These are phyloP conservation scores for Prunus fruticosa DNA, from an alignment of 306 rosid genomes.

Conservation along the genomic window DNA sequence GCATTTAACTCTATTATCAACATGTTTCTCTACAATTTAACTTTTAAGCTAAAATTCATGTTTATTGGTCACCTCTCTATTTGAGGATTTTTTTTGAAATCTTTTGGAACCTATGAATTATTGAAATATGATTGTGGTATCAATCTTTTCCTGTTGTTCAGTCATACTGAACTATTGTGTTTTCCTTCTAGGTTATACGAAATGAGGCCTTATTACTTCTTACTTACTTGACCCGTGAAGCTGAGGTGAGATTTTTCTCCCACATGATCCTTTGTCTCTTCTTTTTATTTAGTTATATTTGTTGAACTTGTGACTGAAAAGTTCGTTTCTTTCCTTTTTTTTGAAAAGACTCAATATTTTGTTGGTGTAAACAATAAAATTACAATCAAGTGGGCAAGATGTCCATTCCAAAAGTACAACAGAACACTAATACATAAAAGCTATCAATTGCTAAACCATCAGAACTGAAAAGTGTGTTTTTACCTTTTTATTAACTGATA, in stretches of 20 bases:
- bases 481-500: slow-evolving; percentile 12
- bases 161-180: neutral
- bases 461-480: neutral
- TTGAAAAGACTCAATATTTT: neutral
- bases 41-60: neutral
- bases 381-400: neutral
- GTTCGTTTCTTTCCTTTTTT: neutral
- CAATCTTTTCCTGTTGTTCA: neutral
- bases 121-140: neutral
- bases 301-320: neutral
- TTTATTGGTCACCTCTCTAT: neutral
- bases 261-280: slow-evolving; percentile 12
- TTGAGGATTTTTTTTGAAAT: neutral
- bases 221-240: slow-evolving; percentile 87
- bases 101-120: neutral
- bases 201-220: slow-evolving; percentile 92
- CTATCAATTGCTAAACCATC: neutral
- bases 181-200: slow-evolving; percentile 69
- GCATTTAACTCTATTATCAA: slow-evolving; percentile 7
- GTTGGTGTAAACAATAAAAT: neutral
- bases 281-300: slow-evolving; percentile 5
- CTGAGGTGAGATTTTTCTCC: slow-evolving; percentile 61
- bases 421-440: neutral
- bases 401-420: neutral
- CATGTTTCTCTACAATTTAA: neutral